These are phyloP conservation scores for Bipolaris oryzae DNA, from an alignment of 2,329 filamentous ascomycete species.

Conservation along the genomic window DNA sequence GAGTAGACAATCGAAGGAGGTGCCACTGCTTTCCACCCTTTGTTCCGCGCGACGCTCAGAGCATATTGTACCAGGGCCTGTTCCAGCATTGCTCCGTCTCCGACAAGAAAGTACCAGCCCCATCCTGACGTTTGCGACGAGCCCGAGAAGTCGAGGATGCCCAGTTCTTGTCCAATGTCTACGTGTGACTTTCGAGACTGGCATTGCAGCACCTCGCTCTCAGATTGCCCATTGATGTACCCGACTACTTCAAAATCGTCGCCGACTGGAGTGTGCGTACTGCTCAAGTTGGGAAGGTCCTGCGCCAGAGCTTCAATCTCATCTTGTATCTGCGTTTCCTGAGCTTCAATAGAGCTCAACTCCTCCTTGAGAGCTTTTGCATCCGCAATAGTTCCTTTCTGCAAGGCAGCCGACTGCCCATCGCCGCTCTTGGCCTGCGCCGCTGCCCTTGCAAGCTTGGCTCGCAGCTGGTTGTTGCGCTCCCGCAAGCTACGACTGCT, in stretches of 20 bases:
- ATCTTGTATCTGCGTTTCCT: conserved; percentile 63
- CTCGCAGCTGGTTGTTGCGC: conserved; percentile 68
- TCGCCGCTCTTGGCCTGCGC: conserved; percentile 32
- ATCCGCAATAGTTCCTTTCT: conserved; percentile 65
- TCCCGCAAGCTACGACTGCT: conserved; percentile 67
- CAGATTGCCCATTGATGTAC: conserved; percentile 78
- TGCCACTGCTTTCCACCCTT: conserved; percentile 79
- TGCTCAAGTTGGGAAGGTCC: conserved; percentile 86
- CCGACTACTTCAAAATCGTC: conserved; percentile 68
- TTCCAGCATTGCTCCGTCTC: conserved; percentile 90
- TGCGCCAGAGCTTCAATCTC: conserved; percentile 78
- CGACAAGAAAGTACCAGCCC: conserved; percentile 98
- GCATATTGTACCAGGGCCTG: conserved; percentile 91
- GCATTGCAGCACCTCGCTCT: conserved; percentile 38
- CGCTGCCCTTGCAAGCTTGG: conserved; percentile 54
- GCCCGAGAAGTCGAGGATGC: conserved; percentile 85
- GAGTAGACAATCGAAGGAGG: conserved; percentile 91
- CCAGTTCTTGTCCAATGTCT: conserved; percentile 83
- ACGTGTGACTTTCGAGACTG: conserved; percentile 75
- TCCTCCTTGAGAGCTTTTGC: conserved; percentile 69
- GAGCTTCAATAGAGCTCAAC: conserved; percentile 64
- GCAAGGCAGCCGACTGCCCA: conserved; percentile 47
- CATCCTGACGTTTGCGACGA: conserved; percentile 85
- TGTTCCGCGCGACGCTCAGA: conserved; percentile 70
- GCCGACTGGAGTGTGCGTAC: conserved; percentile 73